Percentiles rank a stretch among this genome's conserved stretches.
Conservation (phyloP, 2,329 filamentous ascomycete genomes). For the Plectosphaerella sp. region DNA sequence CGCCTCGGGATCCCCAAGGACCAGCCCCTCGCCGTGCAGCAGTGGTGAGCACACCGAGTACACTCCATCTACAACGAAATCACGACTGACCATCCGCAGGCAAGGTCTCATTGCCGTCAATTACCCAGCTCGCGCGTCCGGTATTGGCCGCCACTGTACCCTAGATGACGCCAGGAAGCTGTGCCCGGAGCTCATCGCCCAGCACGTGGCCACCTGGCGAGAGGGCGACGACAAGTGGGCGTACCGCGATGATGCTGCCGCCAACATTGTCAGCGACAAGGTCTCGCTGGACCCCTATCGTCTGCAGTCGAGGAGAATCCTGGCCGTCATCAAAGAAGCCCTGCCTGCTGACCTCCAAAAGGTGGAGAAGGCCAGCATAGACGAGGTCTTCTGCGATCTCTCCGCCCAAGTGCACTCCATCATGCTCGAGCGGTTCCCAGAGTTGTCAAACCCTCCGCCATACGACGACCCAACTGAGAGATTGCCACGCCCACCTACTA, state of each 20-base stretch:
- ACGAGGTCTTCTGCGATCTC: constrained; percentile 92
- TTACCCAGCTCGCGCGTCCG: constrained; percentile 80
- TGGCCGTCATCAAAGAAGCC: constrained; percentile 70
- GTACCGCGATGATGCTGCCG: constrained; percentile 76
- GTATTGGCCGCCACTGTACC: constrained; percentile 74
- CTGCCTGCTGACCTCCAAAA: constrained; percentile 63
- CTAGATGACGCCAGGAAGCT: constrained; percentile 78
- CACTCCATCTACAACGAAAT: background rate
- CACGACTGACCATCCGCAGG: constrained; percentile 36
- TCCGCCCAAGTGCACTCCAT: constrained; percentile 77
- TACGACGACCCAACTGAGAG: constrained; percentile 68
- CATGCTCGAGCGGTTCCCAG: constrained; percentile 71
- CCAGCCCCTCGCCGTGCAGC: constrained; percentile 84
- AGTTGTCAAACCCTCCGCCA: constrained; percentile 62
- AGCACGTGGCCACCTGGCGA: constrained; percentile 93
- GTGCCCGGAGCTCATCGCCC: constrained; percentile 78
- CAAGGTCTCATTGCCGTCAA: constrained; percentile 94
- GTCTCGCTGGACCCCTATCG: constrained; percentile 93
- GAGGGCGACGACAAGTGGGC: constrained; percentile 91
- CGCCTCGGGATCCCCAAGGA: constrained; percentile 70
- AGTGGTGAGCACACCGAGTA: constrained; percentile 74
- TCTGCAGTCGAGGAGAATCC: constrained; percentile 75
- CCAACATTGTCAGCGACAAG: constrained; percentile 82
- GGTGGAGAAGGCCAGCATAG: constrained; percentile 91
- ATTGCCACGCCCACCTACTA: constrained; percentile 64